phyloP scores from a whole-genome alignment of 345 rosid genomes.

The Moricandia arvensis region DNA sequence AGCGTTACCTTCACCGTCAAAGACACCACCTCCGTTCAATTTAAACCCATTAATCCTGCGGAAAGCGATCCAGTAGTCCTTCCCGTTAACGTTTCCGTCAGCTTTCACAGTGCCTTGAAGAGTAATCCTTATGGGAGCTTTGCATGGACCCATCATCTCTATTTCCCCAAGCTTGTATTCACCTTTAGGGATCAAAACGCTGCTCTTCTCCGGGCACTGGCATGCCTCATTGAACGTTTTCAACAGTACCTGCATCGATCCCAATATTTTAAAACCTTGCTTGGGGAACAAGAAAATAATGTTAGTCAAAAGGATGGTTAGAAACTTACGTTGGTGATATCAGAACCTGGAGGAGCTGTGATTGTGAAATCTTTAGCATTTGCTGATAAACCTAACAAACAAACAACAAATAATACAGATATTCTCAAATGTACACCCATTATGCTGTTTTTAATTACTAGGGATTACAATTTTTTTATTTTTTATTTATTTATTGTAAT shows the following conservation, averaged over 20 bases:
- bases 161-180: conserved; percentile 27
- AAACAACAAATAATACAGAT: conserved; percentile 7
- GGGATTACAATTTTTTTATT: conserved; percentile 12
- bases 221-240: conserved; percentile 35
- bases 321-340: conserved; percentile 23
- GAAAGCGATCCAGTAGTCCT: conserved; percentile 50
- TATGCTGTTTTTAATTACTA: background rate
- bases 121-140: conserved; percentile 21
- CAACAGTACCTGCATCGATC: conserved; percentile 18
- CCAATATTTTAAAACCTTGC: background rate
- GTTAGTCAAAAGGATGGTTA: background rate
- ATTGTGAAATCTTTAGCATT: conserved; percentile 30
- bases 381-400: conserved; percentile 29
- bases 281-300: conserved; percentile 4
- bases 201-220: conserved; percentile 10
- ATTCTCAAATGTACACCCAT: conserved; percentile 24
- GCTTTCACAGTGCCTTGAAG: conserved; percentile 30
- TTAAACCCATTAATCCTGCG: conserved; percentile 43
- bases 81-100: conserved; percentile 4
- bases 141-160: conserved; percentile 34
- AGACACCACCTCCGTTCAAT: conserved; percentile 54
- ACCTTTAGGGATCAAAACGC: conserved; percentile 32
- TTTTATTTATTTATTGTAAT: background rate
- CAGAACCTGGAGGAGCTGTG: conserved; percentile 23
- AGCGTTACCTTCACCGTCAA: conserved; percentile 63